A percentile compares a stretch with the other conserved stretches of the same genome.
phyloP scores from a whole-genome alignment of 805 yeast genomes.

The Cyberlindnera veronae region DNA sequence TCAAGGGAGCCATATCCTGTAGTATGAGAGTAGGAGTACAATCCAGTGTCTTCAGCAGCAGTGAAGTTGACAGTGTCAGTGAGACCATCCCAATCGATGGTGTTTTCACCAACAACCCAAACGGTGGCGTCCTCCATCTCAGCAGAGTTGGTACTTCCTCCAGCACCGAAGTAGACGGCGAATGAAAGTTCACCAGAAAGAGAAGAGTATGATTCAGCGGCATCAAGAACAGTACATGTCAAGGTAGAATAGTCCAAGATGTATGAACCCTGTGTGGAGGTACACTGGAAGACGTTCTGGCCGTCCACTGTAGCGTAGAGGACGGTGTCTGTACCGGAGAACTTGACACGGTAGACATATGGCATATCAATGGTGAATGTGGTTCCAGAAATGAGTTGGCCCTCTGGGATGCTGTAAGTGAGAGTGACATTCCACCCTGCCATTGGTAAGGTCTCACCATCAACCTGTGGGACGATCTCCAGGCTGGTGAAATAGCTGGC shows the following conservation, averaged over 20 bases:
- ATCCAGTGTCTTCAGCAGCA: constrained; percentile 11
- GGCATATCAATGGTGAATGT: constrained; percentile 28
- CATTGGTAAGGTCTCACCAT: constrained; percentile 29
- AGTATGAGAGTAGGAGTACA: constrained; percentile 29
- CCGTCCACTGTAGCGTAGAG: constrained; percentile 27
- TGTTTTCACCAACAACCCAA: constrained; percentile 28
- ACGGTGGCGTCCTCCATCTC: constrained; percentile 31
- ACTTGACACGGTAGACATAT: constrained; percentile 33
- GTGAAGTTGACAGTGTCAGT: constrained; percentile 29
- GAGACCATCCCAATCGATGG: constrained; percentile 25
- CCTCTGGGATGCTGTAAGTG: constrained; percentile 26
- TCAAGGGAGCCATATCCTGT: constrained; percentile 32
- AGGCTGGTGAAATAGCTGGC: too few relatives aligned
- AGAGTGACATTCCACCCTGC: constrained; percentile 34
- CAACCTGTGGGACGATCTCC: too few relatives aligned
- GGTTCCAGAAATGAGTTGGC: constrained; percentile 19
- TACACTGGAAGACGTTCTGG: constrained; percentile 29
- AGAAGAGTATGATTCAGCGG: constrained; percentile 18
- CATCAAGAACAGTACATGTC: constrained; percentile 26
- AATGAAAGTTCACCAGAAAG: constrained; percentile 30
- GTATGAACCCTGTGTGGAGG: constrained; percentile 33
- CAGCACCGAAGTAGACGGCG: constrained; percentile 31
- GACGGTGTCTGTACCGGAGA: constrained; percentile 21
- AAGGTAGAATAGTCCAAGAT: constrained; percentile 27
- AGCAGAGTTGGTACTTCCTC: constrained; percentile 30